Evolutionary conservation across 192 early-diverging fungal species (phyloP), one percentile per base, ranked within the genome.

Genomic region (Podila epigama): DNA sequence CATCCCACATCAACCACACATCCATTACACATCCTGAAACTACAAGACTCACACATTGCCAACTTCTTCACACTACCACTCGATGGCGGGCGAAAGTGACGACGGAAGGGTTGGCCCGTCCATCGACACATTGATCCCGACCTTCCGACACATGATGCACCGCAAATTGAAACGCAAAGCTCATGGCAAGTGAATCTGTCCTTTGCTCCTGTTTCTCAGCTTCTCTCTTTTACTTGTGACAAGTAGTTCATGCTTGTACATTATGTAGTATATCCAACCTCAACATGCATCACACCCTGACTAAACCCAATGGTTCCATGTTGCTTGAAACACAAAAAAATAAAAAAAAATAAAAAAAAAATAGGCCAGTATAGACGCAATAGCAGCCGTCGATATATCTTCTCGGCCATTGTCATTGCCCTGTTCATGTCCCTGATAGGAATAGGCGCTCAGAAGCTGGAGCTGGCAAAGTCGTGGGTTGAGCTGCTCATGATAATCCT

Each of bases 81-180:
- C n/a, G n/a, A 48, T 48, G 44, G 10, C 20, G 44, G 44, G 44
- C n/a, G 44, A 48, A 48, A 48, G 44, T 22, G 44, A 48, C 44
- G 25, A 22, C 25, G 44, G 44, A 22, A 18, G 25, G n/a, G 44
- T 25, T 10, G 44, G 25, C 44, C 60, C 42, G 13, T 18, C 27
- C 11, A 65, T 75, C 25, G 63, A 61, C 51, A 50, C 70, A 8
- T 22, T 75, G 32, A 66, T 75, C 15, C 63, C 63, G 12, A 77
- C 73, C 3, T 62, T 68, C 6, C 66, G 73, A n/a, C 68, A 64
- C 61, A 77, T 77, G 73, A 55, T 77, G 27, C 73, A 77, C 27
- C 36, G 73, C 11, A 77, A 77, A 37, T 31, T 77, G 8, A 42
- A 66, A 16, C 57, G 72, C 8, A 77, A 66, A 33, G 72, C 72